Conservation (phyloP, 768 basidiomycete genomes). For the Boletus speciosus region DNA sequence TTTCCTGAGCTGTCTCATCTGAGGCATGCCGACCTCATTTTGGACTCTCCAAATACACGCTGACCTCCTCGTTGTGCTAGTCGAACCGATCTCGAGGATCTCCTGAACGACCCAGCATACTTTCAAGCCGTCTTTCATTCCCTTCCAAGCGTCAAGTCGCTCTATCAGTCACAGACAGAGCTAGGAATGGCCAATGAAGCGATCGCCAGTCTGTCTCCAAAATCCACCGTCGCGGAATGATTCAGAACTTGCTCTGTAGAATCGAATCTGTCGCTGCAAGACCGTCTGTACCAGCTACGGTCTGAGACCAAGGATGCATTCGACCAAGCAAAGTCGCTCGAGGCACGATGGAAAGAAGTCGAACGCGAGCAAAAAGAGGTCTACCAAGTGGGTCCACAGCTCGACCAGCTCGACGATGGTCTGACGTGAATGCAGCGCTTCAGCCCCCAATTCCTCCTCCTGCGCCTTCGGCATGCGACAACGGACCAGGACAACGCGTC, state of each 20-base stretch:
- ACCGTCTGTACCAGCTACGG: constrained; percentile 69
- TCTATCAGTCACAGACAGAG: constrained; percentile 74
- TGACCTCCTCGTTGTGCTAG: constrained; percentile 38
- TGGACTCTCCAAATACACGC: not conserved
- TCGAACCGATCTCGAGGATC: constrained; percentile 86
- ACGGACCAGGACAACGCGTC: constrained; percentile 89
- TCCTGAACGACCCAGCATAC: constrained; percentile 75
- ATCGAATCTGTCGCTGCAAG: constrained; percentile 73
- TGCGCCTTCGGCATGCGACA: constrained; percentile 83
- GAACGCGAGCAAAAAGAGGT: constrained; percentile 86
- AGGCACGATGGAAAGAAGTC: constrained; percentile 80
- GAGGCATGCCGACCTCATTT: constrained; percentile 47
- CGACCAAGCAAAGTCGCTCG: constrained; percentile 78
- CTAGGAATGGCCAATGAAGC: constrained; percentile 82
- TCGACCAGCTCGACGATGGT: not conserved
- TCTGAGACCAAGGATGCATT: constrained; percentile 85
- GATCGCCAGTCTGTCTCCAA: constrained; percentile 66
- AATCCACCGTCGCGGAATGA: not conserved
- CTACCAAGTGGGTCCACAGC: constrained; percentile 62
- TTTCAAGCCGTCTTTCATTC: constrained; percentile 88
- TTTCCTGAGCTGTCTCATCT: constrained; percentile 72
- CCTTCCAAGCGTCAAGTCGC: constrained; percentile 63
- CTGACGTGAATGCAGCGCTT: constrained; percentile 56
- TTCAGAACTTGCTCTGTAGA: constrained; percentile 40
- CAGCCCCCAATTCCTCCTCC: constrained; percentile 80